These are phyloP conservation scores for Arabidopsis lyrata DNA, from an alignment of 441 rosid species.

Conservation along the genomic window DNA sequence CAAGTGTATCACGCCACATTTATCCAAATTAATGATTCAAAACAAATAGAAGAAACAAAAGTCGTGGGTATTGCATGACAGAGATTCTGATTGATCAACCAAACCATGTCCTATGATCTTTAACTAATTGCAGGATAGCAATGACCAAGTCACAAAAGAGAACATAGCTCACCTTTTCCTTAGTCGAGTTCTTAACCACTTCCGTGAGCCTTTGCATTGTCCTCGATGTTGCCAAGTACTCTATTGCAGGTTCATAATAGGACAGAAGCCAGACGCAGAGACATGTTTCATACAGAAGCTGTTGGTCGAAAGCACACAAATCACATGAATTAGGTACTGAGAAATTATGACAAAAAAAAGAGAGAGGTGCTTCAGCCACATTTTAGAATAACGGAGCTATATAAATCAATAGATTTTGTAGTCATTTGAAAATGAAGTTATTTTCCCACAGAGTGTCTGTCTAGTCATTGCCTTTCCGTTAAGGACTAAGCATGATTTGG, in stretches of 20 bases:
- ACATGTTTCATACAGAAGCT: slow-evolving; percentile 98
- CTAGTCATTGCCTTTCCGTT: background rate
- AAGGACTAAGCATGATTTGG: background rate
- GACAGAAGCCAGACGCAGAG: slow-evolving; percentile 98
- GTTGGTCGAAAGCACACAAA: slow-evolving; percentile 46
- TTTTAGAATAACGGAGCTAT: background rate
- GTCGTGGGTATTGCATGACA: background rate
- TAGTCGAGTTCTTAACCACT: slow-evolving; percentile 90
- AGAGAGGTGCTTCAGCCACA: slow-evolving; percentile 12
- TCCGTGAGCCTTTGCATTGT: slow-evolving; percentile 80
- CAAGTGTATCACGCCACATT: background rate
- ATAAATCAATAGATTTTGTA: slow-evolving; percentile 15
- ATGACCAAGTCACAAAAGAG: slow-evolving; percentile 28
- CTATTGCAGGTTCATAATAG: slow-evolving; percentile 89
- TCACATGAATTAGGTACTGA: slow-evolving; percentile 25
- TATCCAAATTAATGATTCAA: background rate
- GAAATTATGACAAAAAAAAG: slow-evolving; percentile 21
- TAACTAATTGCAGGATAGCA: background rate
- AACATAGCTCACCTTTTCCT: slow-evolving; percentile 79
- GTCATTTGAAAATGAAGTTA: slow-evolving; percentile 12
- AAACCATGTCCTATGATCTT: background rate
- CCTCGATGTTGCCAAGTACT: slow-evolving; percentile 87
- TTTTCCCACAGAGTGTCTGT: background rate
- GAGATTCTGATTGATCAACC: slow-evolving; percentile 14
- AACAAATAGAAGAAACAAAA: background rate